These are phyloP conservation scores for Microascus cirrosus DNA, from an alignment of 2,329 filamentous ascomycete genomes.

Conservation along the genomic window DNA sequence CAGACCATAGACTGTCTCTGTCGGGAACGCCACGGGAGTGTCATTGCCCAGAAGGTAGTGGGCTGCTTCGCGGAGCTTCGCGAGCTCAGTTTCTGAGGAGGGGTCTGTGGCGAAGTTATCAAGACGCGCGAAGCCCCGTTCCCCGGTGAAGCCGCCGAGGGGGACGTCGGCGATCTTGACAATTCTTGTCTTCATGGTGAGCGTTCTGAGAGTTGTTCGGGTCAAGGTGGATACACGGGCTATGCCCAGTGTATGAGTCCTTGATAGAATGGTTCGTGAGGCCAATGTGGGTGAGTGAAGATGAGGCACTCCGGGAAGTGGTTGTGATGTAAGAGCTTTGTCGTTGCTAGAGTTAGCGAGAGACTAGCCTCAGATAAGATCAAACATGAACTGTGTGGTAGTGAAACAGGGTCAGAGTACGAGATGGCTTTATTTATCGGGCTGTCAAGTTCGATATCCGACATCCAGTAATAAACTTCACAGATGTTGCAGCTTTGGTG, in stretches of 20 bases:
- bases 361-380: neutral
- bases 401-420: neutral
- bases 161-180: constrained; percentile 19
- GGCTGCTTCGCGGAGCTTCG: constrained; percentile 52
- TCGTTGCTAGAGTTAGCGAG: neutral
- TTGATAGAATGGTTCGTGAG: neutral
- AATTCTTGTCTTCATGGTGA: constrained; percentile 28
- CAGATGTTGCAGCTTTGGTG: neutral
- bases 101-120: constrained; percentile 29
- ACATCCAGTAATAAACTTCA: neutral
- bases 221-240: constrained; percentile 1
- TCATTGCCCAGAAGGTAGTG: constrained; percentile 51
- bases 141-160: constrained; percentile 21
- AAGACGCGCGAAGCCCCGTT: constrained; percentile 18
- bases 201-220: neutral
- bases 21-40: constrained; percentile 85
- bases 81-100: constrained; percentile 18
- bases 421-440: neutral
- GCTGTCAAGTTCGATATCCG: neutral
- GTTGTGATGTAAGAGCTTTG: neutral
- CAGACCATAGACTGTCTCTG: constrained; percentile 93
- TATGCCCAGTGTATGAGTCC: neutral
- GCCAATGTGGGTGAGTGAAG: constrained; percentile 2
- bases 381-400: neutral
- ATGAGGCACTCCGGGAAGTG: neutral